phyloP scores from a whole-genome alignment of 345 rosid species.

The Euphorbia lathyris region DNA sequence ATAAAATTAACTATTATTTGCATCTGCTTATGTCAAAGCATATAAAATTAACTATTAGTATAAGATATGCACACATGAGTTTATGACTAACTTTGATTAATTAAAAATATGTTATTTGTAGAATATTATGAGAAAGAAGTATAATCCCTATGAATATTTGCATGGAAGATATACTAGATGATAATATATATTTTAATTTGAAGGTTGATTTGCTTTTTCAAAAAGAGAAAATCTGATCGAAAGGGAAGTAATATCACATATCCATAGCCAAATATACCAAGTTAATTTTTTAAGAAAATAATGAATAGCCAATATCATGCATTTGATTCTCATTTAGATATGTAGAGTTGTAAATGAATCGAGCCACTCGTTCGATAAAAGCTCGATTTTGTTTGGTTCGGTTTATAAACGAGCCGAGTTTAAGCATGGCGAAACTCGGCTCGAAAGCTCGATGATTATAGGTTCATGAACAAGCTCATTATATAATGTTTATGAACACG shows the following conservation, averaged over 20 bases:
- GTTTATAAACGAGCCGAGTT: no score
- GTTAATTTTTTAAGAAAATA: not conserved
- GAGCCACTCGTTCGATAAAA: no score
- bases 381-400: no score
- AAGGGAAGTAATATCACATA: not conserved
- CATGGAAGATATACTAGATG: not conserved
- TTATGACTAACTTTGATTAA: not conserved
- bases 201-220: not conserved
- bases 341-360: no score
- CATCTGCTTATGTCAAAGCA: not conserved
- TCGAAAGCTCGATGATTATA: no score
- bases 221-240: conserved; percentile 6
- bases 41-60: not conserved
- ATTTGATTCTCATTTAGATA: conserved; percentile 9
- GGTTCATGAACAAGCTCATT: no score
- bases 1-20: not conserved
- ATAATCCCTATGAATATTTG: not conserved
- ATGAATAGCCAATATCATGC: not conserved
- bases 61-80: not conserved
- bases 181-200: not conserved
- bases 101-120: not conserved
- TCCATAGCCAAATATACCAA: not conserved
- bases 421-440: no score
- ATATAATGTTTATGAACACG: no score
- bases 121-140: not conserved